Conservation (phyloP, 176 grass and related monocot species). For the Chloris gayana region DNA sequence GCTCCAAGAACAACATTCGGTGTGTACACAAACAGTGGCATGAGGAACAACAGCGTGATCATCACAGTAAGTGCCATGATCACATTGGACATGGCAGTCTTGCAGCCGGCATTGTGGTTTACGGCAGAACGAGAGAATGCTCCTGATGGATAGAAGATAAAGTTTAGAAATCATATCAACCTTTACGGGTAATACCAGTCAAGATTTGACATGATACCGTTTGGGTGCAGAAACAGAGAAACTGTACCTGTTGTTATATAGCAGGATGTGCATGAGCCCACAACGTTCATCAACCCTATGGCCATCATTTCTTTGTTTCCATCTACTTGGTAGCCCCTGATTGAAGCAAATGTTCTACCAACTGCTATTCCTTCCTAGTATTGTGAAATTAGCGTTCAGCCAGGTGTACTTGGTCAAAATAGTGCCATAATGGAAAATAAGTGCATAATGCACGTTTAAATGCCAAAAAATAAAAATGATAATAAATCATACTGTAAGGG, state of each 20-base stretch:
- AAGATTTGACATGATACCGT: background rate
- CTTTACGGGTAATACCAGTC: background rate
- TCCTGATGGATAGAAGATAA: slow-evolving; percentile 42
- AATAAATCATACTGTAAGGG: slow-evolving; percentile 69
- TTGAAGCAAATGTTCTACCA: slow-evolving; percentile 93
- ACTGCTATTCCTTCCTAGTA: slow-evolving; percentile 88
- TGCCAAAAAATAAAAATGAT: background rate
- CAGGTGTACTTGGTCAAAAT: background rate
- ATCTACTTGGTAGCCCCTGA: slow-evolving; percentile 88
- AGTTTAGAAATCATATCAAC: background rate
- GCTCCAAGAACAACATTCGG: slow-evolving; percentile 89
- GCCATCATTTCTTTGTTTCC: slow-evolving; percentile 99
- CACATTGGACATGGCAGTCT: slow-evolving; percentile 90
- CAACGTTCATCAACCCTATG: slow-evolving; percentile 97
- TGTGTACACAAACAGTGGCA: slow-evolving; percentile 91
- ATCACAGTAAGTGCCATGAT: slow-evolving; percentile 94
- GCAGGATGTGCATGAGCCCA: slow-evolving; percentile 98
- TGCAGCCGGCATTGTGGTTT: slow-evolving; percentile 94
- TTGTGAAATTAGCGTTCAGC: slow-evolving; percentile 6
- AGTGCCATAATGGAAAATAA: background rate
- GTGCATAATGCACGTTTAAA: background rate
- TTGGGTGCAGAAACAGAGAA: background rate
- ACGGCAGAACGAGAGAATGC: slow-evolving; percentile 95
- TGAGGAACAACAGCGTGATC: slow-evolving; percentile 83
- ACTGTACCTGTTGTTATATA: slow-evolving; percentile 82